A percentile compares a stretch with the other conserved stretches of the same genome.
phyloP scores from a whole-genome alignment of 148 eudicot species.

The Camellia sinensis region DNA sequence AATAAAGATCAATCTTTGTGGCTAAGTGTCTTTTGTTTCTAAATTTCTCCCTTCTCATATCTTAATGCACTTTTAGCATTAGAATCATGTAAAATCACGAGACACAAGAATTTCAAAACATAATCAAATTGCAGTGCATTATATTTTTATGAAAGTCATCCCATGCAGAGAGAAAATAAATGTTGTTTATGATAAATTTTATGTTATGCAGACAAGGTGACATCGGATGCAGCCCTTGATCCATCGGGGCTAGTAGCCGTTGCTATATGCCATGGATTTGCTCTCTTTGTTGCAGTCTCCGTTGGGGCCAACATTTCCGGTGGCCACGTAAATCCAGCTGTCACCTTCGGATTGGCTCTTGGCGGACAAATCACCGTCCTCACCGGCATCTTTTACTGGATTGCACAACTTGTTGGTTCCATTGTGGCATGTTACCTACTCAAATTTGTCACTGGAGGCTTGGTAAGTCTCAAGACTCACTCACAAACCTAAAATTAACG shows the following conservation, averaged over 20 bases:
- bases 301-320: slow-evolving; percentile 86
- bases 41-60: too few relatives aligned
- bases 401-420: slow-evolving; percentile 55
- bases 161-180: not conserved
- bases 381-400: slow-evolving; percentile 71
- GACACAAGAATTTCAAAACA: too few relatives aligned
- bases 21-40: too few relatives aligned
- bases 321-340: slow-evolving; percentile 89
- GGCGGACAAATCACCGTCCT: slow-evolving; percentile 91
- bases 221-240: slow-evolving; percentile 59
- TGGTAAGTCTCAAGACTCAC: slow-evolving; percentile 35
- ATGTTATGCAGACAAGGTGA: slow-evolving; percentile 51
- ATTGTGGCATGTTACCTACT: slow-evolving; percentile 58
- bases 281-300: slow-evolving; percentile 81
- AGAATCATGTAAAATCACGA: too few relatives aligned
- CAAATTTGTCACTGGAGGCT: slow-evolving; percentile 63
- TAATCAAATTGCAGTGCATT: too few relatives aligned
- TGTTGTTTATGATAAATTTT: not conserved
- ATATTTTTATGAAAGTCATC: not conserved
- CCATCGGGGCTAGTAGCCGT: slow-evolving; percentile 73
- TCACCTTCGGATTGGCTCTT: slow-evolving; percentile 79
- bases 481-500: too few relatives aligned
- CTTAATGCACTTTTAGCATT: too few relatives aligned
- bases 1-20: not conserved
- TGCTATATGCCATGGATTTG: slow-evolving; percentile 70